Percentiles rank a stretch among this genome's conserved stretches.
Evolutionary conservation across 805 yeast genomes (phyloP).

Genomic region (Wickerhamiella spandovensis): DNA sequence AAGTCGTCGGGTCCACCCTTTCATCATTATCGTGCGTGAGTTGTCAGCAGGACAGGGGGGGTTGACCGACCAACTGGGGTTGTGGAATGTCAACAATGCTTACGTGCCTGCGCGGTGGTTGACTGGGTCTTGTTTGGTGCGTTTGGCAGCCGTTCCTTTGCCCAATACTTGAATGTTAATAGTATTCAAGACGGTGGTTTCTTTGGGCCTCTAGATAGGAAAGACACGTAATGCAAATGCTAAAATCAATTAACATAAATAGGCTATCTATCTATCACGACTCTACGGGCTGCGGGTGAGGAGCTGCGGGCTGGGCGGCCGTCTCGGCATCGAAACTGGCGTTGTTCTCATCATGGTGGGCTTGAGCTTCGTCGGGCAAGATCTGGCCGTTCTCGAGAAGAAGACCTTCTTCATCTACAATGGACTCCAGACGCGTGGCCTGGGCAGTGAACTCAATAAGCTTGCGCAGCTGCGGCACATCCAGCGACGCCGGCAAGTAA

Average conservation of each 20-base stretch:
- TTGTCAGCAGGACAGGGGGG: background rate
- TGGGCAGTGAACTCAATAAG: constrained; percentile 57
- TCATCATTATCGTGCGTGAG: constrained; percentile 21
- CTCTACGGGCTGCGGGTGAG: background rate
- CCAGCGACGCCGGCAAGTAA: constrained; percentile 89
- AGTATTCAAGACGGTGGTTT: too few relatives aligned
- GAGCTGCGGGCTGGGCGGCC: background rate
- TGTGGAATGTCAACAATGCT: background rate
- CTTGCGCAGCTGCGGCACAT: constrained; percentile 76
- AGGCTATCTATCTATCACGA: background rate
- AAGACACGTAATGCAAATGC: too few relatives aligned
- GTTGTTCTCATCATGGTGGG: background rate
- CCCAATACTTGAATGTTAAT: too few relatives aligned
- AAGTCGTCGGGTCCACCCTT: constrained; percentile 29
- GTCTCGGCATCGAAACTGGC: background rate
- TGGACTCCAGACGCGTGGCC: constrained; percentile 10
- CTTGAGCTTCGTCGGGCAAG: background rate
- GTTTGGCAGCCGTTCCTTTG: too few relatives aligned
- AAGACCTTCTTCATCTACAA: background rate
- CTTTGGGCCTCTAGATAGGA: too few relatives aligned
- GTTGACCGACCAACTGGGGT: background rate
- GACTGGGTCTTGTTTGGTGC: too few relatives aligned
- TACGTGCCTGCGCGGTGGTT: background rate
- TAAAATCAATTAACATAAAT: background rate
- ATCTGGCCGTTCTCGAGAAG: background rate